Conservation (phyloP, 345 rosid genomes). For the Pistacia integerrima region DNA sequence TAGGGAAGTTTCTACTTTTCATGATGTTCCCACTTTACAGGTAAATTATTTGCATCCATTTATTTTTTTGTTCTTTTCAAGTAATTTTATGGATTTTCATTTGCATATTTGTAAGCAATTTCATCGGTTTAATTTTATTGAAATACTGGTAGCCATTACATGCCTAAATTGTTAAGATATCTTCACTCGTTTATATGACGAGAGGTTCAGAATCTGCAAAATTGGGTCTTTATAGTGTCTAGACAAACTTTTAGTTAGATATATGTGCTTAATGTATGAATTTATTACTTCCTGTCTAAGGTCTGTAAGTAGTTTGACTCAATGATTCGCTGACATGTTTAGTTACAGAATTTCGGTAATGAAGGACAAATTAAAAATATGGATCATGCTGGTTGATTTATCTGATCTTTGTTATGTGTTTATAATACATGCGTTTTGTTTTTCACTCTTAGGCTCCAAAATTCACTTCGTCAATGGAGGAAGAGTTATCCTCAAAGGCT, state of each 20-base stretch:
- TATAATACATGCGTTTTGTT: neutral
- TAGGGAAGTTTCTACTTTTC: conserved; percentile 23
- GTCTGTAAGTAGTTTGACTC: too few species aligned
- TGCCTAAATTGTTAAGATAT: neutral
- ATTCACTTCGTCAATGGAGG: conserved; percentile 39
- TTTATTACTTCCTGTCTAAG: too few species aligned
- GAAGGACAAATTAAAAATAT: neutral
- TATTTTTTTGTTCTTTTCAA: too few species aligned
- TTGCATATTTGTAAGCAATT: neutral
- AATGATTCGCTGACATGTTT: too few species aligned
- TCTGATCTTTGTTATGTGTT: neutral
- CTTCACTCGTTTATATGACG: too few species aligned
- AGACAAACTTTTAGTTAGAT: too few species aligned
- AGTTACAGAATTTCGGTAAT: too few species aligned
- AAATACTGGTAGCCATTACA: neutral
- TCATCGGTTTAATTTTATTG: neutral
- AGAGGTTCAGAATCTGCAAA: too few species aligned
- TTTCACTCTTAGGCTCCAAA: conserved; percentile 29
- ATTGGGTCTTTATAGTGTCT: too few species aligned
- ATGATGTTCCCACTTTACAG: conserved; percentile 22
- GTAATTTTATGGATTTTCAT: too few species aligned
- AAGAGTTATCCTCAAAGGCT: conserved; percentile 35
- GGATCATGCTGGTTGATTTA: neutral
- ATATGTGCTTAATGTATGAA: too few species aligned
- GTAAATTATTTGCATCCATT: conserved; percentile 12